These are phyloP conservation scores for Neonectria hederae DNA, from an alignment of 2,329 filamentous ascomycete genomes.

Conservation along the genomic window DNA sequence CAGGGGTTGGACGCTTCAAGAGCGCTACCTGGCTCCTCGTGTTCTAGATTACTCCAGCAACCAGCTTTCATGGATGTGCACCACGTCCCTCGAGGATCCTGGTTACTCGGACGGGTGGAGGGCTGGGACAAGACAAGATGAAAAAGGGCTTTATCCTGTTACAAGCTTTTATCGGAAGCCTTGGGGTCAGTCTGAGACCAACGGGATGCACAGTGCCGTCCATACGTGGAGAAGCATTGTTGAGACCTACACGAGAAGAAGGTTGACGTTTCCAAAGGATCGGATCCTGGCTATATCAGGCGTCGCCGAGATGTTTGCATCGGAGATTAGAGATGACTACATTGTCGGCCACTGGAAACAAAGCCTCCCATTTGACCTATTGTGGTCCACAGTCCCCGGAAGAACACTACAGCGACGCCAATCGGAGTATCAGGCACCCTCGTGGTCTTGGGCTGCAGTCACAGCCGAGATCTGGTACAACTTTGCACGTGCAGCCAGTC, in stretches of 20 bases:
- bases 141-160: background rate
- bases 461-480: background rate
- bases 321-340: background rate
- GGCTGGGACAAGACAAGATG: background rate
- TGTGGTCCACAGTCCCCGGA: background rate
- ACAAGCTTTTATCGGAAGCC: background rate
- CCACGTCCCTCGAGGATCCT: background rate
- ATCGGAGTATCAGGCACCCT: background rate
- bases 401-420: background rate
- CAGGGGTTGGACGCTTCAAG: background rate
- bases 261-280: background rate
- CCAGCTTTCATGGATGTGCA: background rate
- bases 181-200: background rate
- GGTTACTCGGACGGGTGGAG: background rate
- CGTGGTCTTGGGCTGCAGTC: constrained; percentile 1
- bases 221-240: background rate
- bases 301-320: background rate
- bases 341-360: background rate
- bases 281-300: background rate
- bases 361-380: background rate
- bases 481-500: constrained; percentile 1
- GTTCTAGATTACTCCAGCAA: background rate
- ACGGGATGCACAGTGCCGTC: background rate
- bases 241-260: background rate
- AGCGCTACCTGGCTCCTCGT: background rate